Base-by-base conservation (phyloP, 495 filamentous ascomycete species). In the Penicillium goetzii region DNA sequence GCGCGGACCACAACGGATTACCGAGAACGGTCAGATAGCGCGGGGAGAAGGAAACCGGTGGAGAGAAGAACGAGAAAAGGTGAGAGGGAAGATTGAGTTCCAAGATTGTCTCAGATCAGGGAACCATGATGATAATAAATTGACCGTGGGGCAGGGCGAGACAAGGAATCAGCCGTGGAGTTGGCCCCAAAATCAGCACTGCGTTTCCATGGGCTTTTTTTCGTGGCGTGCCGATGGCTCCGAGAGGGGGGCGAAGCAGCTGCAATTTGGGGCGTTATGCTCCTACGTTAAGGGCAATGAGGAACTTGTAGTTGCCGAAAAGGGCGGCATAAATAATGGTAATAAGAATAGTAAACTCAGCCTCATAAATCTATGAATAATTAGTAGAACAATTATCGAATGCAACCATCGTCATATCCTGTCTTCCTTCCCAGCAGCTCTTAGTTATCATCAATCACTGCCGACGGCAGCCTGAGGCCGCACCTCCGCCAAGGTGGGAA, bases 11-110 rank as follows among this genome's bases (percentile, higher is more conserved):
- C 63, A 50, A 62, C 30, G 60, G 59, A 28, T 54, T 66, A 70
- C 69, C 66, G 65, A 59, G 65, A 68, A 69, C 72, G 72, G 26
- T 41, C 59, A 50, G 58, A 19, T 59, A 10, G 23, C 30, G 32
- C 56, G 49, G 40, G 52, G 56, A 58, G 4, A 52, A 33, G 33
- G 47, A 60, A 15, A 21, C 32, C 52, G 52, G 52, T 23, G 32
- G 52, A 63, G 56, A 36, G 32, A 56, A 58, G 32, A 55, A 40
- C 0, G 19, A 56, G 59, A 57, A 64, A 28, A 23, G 54, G 32
- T 58, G 53, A 59, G 41, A 41, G 4, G 32, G 50, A 53, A 53
- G 21, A 52, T 8, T 26, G 26, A n/a, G n/a, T 3, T 33, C 26
- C 50, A 59, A 12, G 28, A 15, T 59, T 34, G 57, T 59, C 28